A percentile compares a stretch with the other conserved stretches of the same genome.
These are phyloP conservation scores for Fusarium sp. DNA, from an alignment of 2,329 filamentous ascomycete genomes.

Conservation along the genomic window DNA sequence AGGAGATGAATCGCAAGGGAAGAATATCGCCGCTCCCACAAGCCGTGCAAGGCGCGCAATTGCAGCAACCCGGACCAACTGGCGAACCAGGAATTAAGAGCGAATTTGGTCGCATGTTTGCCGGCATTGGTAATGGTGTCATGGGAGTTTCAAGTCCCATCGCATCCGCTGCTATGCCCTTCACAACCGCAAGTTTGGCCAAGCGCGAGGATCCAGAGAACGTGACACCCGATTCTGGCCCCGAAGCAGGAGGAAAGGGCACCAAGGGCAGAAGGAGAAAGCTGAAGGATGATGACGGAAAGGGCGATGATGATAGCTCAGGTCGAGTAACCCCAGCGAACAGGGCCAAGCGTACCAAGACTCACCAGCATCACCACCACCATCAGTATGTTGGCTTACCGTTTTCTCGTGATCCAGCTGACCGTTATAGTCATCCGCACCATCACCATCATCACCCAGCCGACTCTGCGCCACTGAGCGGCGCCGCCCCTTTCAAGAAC, in stretches of 20 bases:
- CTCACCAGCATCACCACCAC: slow-evolving; percentile 74
- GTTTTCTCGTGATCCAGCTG: slow-evolving; percentile 33
- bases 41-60: slow-evolving; percentile 91
- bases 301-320: slow-evolving; percentile 74
- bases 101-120: slow-evolving; percentile 95
- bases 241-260: slow-evolving; percentile 57
- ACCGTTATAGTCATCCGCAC: slow-evolving; percentile 63
- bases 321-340: slow-evolving; percentile 72
- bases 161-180: slow-evolving; percentile 60
- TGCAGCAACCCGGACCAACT: slow-evolving; percentile 80
- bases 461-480: slow-evolving; percentile 59
- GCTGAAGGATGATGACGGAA: slow-evolving; percentile 80
- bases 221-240: slow-evolving; percentile 59
- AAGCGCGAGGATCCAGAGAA: slow-evolving; percentile 68
- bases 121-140: slow-evolving; percentile 80
- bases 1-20: slow-evolving; percentile 84
- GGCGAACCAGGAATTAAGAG: slow-evolving; percentile 93
- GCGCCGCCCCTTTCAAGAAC: slow-evolving; percentile 62
- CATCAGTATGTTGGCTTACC: slow-evolving; percentile 67
- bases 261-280: slow-evolving; percentile 74
- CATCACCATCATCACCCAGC: slow-evolving; percentile 69
- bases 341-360: slow-evolving; percentile 76
- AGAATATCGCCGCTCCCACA: slow-evolving; percentile 90
- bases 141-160: slow-evolving; percentile 67
- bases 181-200: slow-evolving; percentile 59